Conservation (phyloP, 441 rosid species). For the Syzygium syzygioides region DNA sequence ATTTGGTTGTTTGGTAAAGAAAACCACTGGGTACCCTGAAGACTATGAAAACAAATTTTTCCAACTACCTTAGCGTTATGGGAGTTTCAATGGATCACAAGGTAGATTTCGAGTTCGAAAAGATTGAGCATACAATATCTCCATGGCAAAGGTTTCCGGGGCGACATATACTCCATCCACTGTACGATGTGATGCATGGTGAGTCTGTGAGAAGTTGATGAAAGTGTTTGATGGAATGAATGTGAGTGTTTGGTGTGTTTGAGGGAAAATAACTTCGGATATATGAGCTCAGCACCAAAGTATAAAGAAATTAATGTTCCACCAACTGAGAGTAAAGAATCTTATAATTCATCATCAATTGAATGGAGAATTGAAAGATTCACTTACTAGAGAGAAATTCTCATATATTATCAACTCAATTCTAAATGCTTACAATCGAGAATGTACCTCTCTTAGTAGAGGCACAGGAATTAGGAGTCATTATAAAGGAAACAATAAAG, state of each 20-base stretch:
- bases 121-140: fast-evolving
- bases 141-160: background rate
- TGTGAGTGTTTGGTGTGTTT: fast-evolving
- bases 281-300: background rate
- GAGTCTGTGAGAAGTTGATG: background rate
- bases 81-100: background rate
- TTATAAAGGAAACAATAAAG: background rate
- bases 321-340: background rate
- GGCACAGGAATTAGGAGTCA: background rate
- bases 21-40: background rate
- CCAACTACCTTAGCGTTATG: fast-evolving
- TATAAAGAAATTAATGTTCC: background rate
- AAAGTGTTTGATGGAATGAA: background rate
- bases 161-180: background rate
- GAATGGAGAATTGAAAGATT: background rate
- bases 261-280: background rate
- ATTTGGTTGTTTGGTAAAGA: background rate
- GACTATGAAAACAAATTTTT: background rate
- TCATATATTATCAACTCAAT: fast-evolving
- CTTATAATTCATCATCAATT: background rate
- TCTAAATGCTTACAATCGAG: fast-evolving
- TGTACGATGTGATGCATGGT: background rate
- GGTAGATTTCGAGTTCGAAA: background rate
- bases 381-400: fast-evolving
- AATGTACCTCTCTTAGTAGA: background rate